Evolutionary conservation across 225 moss, liverwort and hornwort species (phyloP).

Genomic region (Pleurozium schreberi): DNA sequence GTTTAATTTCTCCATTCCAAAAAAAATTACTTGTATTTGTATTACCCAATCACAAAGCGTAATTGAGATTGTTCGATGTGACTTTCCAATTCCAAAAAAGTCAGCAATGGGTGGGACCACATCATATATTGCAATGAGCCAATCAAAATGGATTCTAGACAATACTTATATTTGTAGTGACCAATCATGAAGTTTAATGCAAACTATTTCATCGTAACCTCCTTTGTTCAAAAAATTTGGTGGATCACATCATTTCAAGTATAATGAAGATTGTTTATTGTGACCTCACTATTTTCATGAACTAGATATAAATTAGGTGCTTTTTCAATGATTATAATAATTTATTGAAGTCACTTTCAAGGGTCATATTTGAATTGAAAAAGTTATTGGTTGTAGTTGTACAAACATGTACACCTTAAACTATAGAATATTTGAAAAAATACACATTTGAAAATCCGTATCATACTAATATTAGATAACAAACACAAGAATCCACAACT

Average conservation of each 20-base stretch:
- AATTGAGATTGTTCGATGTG: not conserved
- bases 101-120: not conserved
- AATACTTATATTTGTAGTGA: too few relatives aligned
- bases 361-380: not conserved
- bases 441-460: not conserved
- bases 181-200: too few relatives aligned
- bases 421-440: not conserved
- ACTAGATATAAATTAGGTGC: not conserved
- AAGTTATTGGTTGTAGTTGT: not conserved
- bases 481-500: not conserved
- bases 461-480: not conserved
- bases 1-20: accelerated
- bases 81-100: not conserved
- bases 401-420: not conserved
- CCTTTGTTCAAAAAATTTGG: too few relatives aligned
- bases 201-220: too few relatives aligned
- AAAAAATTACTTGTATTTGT: too few relatives aligned
- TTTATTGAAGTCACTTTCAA: not conserved
- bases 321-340: not conserved
- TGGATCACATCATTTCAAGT: too few relatives aligned
- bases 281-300: not conserved
- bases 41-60: not conserved
- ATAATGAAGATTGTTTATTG: too few relatives aligned
- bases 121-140: too few relatives aligned
- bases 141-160: too few relatives aligned